Evolutionary conservation across 192 early-diverging fungal species (phyloP), one percentile per base, ranked within the genome.

Genomic region (Rhizoclosmatium sp.): DNA sequence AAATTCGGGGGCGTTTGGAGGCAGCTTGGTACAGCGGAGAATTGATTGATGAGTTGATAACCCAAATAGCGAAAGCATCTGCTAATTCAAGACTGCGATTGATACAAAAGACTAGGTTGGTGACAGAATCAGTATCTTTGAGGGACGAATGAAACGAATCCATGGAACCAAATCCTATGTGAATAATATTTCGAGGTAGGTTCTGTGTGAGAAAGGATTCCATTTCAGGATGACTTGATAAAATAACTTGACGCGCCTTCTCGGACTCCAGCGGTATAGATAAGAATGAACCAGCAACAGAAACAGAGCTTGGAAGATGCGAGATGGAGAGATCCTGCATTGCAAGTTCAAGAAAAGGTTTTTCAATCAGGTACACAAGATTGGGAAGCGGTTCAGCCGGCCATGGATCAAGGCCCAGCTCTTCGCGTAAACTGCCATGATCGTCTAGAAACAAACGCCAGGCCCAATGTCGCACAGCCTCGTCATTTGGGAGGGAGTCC

Each of bases 91-190:
- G 60, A 44, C 31, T 59, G 21, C 12, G 4, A 42, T 62, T n/a
- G 19, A 75, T 46, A 5, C 14, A 9, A 4, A 4, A 4, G 4
- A 47, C 23, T 19, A 75, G 58, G 10, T n/a, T 44, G 9, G 1
- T 3, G 19, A 75, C 72, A n/a, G 72, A 40, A 7, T 62, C 72
- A 16, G 19, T 12, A 7, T 47, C 59, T 2, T 56, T 31, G 14
- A 75, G 45, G 39, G 23, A 46, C 9, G 72, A 59, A 46, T 75
- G 44, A 10, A 75, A 62, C 14, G 14, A 21, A 56, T 62, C 72
- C 72, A 75, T 75, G 19, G 72, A 75, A 4, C 72, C 72, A 62
- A 75, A 75, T 5, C 72, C 72, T n/a, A 75, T 62, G 45, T 75
- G 72, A 47, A 75, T 40, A 1, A 61, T 23, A 31, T 7, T 21